Evolutionary conservation across 345 rosid genomes (phyloP).

Genomic region (Camelina sativa): DNA sequence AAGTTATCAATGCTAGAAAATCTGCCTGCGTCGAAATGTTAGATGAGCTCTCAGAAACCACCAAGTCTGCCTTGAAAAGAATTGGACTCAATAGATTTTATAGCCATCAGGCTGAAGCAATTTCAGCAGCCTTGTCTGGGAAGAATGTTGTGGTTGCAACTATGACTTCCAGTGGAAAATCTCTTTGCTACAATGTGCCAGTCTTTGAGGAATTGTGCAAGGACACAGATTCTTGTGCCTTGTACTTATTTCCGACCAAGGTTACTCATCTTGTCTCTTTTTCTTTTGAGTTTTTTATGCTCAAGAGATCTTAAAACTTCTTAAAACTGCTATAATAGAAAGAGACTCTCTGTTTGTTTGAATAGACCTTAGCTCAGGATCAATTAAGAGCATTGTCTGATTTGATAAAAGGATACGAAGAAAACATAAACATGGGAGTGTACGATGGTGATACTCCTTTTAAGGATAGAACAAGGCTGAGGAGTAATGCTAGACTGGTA

Average conservation of each 20-base stretch:
- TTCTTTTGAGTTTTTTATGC: background rate
- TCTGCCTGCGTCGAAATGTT: conserved; percentile 63
- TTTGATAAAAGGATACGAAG: conserved; percentile 56
- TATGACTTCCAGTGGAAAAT: conserved; percentile 97
- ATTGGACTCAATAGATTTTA: conserved; percentile 76
- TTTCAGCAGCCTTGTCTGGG: conserved; percentile 71
- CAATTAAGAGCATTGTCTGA: conserved; percentile 72
- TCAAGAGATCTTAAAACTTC: background rate
- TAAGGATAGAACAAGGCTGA: conserved; percentile 69
- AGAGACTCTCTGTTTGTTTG: conserved; percentile 28
- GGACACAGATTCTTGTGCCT: conserved; percentile 74
- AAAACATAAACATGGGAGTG: conserved; percentile 64
- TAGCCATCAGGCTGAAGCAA: conserved; percentile 94
- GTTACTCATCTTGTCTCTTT: conserved; percentile 46
- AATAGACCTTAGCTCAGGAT: conserved; percentile 96
- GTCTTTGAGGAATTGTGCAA: conserved; percentile 78
- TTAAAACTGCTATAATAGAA: background rate
- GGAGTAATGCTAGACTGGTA: conserved; percentile 83
- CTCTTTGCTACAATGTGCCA: conserved; percentile 95
- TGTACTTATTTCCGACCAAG: conserved; percentile 95
- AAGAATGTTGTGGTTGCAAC: conserved; percentile 89
- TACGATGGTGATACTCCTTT: conserved; percentile 94
- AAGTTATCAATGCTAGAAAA: conserved; percentile 63
- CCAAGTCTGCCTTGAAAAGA: conserved; percentile 62
- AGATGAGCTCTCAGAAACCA: conserved; percentile 61